These are phyloP conservation scores for Trichoderma brevicompactum DNA, from an alignment of 2,329 filamentous ascomycete species.

Conservation along the genomic window DNA sequence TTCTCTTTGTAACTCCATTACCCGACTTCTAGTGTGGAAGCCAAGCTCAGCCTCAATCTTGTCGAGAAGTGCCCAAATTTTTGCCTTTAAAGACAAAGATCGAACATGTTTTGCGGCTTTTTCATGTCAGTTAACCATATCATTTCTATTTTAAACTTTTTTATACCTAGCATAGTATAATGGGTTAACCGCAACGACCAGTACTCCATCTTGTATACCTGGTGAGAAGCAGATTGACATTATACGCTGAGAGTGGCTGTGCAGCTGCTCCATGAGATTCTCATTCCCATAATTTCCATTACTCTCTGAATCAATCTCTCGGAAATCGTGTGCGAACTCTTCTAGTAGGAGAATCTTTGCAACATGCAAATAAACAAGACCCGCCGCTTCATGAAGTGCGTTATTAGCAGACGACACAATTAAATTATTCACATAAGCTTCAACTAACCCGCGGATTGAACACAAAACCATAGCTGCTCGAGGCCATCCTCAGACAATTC, in stretches of 20 bases:
- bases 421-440: not conserved
- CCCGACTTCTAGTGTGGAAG: too few species aligned
- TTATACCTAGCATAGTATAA: too few species aligned
- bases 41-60: too few species aligned
- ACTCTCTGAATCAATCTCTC: not conserved
- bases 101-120: too few species aligned
- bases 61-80: too few species aligned
- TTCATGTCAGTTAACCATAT: too few species aligned
- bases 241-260: not conserved
- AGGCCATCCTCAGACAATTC: not conserved
- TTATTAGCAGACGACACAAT: not conserved
- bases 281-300: not conserved
- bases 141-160: too few species aligned
- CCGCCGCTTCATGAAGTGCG: not conserved
- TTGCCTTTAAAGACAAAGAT: too few species aligned
- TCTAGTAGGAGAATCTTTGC: not conserved
- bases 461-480: not conserved
- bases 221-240: not conserved
- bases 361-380: not conserved
- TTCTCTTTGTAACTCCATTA: too few species aligned
- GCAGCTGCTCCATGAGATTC: not conserved
- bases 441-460: not conserved
- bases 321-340: not conserved
- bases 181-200: too few species aligned
- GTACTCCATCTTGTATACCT: not conserved